Conservation (phyloP, 2,329 filamentous ascomycete species). For the Neurospora crassa region DNA sequence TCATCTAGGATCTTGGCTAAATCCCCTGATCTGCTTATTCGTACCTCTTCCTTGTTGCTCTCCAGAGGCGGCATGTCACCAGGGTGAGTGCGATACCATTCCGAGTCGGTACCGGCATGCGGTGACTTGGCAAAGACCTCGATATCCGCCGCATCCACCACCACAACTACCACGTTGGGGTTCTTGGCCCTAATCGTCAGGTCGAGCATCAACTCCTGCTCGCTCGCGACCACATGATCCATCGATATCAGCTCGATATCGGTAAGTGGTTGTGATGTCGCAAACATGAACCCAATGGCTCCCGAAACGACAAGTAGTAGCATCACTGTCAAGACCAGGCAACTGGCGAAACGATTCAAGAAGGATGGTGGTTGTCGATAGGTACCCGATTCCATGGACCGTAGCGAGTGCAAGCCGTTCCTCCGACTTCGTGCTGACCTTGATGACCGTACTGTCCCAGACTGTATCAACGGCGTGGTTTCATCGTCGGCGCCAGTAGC, state of each 20-base stretch:
- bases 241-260: conserved; percentile 73
- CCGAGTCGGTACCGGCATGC: conserved; percentile 62
- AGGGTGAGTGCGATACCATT: conserved; percentile 44
- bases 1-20: conserved; percentile 19
- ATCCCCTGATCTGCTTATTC: background rate
- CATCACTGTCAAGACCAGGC: conserved; percentile 73
- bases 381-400: conserved; percentile 65
- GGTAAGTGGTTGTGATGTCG: conserved; percentile 77
- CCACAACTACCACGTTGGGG: conserved; percentile 83
- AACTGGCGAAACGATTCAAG: conserved; percentile 71
- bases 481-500: conserved; percentile 74
- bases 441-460: conserved; percentile 44
- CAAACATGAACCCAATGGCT: conserved; percentile 80
- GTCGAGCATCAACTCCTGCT: conserved; percentile 93
- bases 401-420: conserved; percentile 40
- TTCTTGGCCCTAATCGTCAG: conserved; percentile 81
- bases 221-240: conserved; percentile 82
- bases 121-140: conserved; percentile 93
- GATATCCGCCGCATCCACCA: conserved; percentile 76
- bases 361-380: conserved; percentile 54
- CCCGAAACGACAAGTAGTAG: conserved; percentile 75
- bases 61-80: conserved; percentile 16
- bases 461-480: conserved; percentile 65
- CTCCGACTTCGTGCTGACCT: conserved; percentile 50
- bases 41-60: background rate